These are phyloP conservation scores for Perkinsus chesapeaki DNA, from an alignment of 169 alveolate species.

Conservation along the genomic window DNA sequence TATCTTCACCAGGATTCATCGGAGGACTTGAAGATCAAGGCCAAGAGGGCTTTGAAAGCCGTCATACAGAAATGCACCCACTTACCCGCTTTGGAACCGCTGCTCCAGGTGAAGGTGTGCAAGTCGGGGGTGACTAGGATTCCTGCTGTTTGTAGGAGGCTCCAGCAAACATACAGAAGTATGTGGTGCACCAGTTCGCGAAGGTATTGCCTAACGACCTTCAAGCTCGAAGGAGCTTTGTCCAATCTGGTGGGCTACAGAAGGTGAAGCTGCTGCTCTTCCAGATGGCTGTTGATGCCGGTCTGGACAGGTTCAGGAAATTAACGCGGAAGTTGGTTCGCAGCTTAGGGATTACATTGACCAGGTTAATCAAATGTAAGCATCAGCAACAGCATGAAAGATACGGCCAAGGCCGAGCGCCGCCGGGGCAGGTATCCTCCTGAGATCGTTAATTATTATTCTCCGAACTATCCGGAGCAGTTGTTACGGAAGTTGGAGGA, in stretches of 20 bases:
- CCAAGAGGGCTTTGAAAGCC: constrained; percentile 81
- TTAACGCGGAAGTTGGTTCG: constrained; percentile 74
- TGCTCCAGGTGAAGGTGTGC: constrained; percentile 41
- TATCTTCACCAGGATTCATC: constrained; percentile 54
- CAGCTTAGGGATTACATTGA: constrained; percentile 75
- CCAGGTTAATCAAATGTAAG: background rate
- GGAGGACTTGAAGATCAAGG: constrained; percentile 82
- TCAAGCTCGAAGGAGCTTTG: constrained; percentile 77
- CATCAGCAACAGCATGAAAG: too few relatives aligned
- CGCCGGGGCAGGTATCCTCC: constrained; percentile 72
- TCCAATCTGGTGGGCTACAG: constrained; percentile 80
- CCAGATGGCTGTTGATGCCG: background rate
- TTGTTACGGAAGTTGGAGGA: constrained; percentile 51
- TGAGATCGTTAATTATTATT: constrained; percentile 82
- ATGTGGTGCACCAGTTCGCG: constrained; percentile 82
- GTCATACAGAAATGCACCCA: constrained; percentile 85
- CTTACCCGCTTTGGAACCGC: constrained; percentile 85
- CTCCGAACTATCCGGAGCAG: constrained; percentile 75
- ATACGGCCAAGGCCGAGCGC: too few relatives aligned
- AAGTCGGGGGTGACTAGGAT: background rate
- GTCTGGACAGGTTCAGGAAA: constrained; percentile 32
- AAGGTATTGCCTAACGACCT: constrained; percentile 79
- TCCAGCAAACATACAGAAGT: constrained; percentile 79
- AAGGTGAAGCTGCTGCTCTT: constrained; percentile 47
- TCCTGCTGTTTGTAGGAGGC: constrained; percentile 38